Conservation (phyloP, 2,329 filamentous ascomycete species). For the Fusarium metavorans region DNA sequence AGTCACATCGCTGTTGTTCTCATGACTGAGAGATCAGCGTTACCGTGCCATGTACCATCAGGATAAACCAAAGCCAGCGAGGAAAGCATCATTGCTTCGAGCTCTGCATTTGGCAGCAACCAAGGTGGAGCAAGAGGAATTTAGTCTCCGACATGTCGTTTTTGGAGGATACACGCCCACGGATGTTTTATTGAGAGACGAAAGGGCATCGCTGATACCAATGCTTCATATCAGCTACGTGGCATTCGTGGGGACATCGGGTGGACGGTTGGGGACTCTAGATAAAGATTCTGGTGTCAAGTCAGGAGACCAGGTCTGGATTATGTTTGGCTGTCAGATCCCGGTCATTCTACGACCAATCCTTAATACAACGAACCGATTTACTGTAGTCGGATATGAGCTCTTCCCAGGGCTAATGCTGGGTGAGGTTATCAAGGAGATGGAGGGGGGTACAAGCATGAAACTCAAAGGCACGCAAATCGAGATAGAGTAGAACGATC, state of each 20-base stretch:
- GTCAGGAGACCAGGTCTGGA: constrained; percentile 4
- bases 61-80: background rate
- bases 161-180: background rate
- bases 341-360: background rate
- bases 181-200: background rate
- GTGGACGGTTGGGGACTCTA: background rate
- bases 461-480: background rate
- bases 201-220: background rate
- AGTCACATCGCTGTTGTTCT: background rate
- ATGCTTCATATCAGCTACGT: background rate
- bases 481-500: background rate
- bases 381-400: background rate
- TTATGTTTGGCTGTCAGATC: constrained; percentile 6
- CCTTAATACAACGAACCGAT: background rate
- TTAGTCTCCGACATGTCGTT: background rate
- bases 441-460: background rate
- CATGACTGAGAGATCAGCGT: background rate
- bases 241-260: background rate
- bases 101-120: background rate
- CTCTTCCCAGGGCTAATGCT: background rate
- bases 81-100: background rate
- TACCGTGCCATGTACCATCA: background rate
- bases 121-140: background rate
- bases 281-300: background rate
- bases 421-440: background rate